A percentile compares a stretch with the other conserved stretches of the same genome.
Conservation (phyloP, 495 filamentous ascomycete species). For the Annulohypoxylon stygium region DNA sequence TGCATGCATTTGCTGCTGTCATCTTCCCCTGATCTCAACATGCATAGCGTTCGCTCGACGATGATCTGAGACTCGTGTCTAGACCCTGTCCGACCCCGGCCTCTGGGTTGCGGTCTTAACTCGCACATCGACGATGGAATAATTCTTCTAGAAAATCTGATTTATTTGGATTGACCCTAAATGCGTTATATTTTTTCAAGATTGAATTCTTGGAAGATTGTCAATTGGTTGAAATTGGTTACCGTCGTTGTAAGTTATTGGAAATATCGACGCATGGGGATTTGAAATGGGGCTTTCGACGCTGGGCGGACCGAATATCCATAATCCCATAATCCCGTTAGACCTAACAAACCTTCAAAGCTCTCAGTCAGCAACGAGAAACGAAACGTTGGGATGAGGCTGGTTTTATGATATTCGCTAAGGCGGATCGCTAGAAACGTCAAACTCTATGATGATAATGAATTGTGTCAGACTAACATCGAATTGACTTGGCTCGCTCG, state of each 20-base stretch:
- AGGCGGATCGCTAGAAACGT: neutral
- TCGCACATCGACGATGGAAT: conserved; percentile 2
- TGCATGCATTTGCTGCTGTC: conserved; percentile 25
- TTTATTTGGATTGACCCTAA: conserved; percentile 11
- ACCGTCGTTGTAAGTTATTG: neutral
- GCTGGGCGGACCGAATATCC: conserved; percentile 34
- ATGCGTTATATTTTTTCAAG: neutral
- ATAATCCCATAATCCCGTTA: neutral
- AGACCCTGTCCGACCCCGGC: conserved; percentile 32
- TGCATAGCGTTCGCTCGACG: conserved; percentile 26
- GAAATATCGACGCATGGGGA: neutral
- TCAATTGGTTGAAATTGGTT: conserved; percentile 14
- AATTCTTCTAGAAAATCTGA: conserved; percentile 7
- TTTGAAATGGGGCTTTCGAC: conserved; percentile 17
- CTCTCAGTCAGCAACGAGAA: conserved; percentile 14
- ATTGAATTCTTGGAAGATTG: neutral
- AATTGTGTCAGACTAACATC: neutral
- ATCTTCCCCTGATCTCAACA: conserved; percentile 36
- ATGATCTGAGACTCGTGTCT: conserved; percentile 41
- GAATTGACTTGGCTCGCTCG: neutral
- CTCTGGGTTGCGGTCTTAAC: conserved; percentile 22
- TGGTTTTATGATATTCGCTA: conserved; percentile 27
- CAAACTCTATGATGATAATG: neutral
- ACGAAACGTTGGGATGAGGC: conserved; percentile 34
- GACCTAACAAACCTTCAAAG: neutral